Percentiles rank a stretch among this genome's conserved stretches.
These are phyloP conservation scores for Psilocybe cyanescens DNA, from an alignment of 768 basidiomycete species.

Conservation along the genomic window DNA sequence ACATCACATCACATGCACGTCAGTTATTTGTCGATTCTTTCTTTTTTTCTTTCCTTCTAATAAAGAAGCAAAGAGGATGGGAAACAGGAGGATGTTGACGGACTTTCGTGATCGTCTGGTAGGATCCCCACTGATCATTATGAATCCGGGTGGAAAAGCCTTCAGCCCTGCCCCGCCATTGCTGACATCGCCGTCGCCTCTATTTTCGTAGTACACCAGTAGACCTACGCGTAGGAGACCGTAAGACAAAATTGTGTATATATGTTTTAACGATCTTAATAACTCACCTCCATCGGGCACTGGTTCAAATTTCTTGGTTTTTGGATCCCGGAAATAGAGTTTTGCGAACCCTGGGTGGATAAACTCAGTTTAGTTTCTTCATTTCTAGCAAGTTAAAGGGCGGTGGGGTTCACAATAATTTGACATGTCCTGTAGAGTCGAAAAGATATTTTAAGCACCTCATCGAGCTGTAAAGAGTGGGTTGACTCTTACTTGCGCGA, in stretches of 20 bases:
- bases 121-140: conserved; percentile 46
- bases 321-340: conserved; percentile 44
- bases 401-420: conserved; percentile 38
- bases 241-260: not conserved
- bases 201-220: conserved; percentile 46
- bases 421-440: conserved; percentile 33
- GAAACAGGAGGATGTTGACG: not conserved
- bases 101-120: conserved; percentile 38
- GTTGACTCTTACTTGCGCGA: conserved; percentile 29
- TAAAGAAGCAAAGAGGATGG: not conserved
- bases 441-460: not conserved
- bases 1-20: not conserved
- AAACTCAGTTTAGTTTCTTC: too few species aligned
- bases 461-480: too few species aligned
- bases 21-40: too few species aligned
- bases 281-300: conserved; percentile 40
- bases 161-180: conserved; percentile 45
- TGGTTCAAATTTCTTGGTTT: conserved; percentile 37
- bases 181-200: conserved; percentile 37
- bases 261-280: not conserved
- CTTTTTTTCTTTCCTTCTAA: not conserved
- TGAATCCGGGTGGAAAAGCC: conserved; percentile 46
- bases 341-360: conserved; percentile 40
- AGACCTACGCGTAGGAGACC: conserved; percentile 26
- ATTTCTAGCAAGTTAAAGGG: not conserved